Evolutionary conservation across 2,329 filamentous ascomycete species (phyloP), one percentile per base, ranked within the genome.

Genomic region (Paramyrothecium sp.): DNA sequence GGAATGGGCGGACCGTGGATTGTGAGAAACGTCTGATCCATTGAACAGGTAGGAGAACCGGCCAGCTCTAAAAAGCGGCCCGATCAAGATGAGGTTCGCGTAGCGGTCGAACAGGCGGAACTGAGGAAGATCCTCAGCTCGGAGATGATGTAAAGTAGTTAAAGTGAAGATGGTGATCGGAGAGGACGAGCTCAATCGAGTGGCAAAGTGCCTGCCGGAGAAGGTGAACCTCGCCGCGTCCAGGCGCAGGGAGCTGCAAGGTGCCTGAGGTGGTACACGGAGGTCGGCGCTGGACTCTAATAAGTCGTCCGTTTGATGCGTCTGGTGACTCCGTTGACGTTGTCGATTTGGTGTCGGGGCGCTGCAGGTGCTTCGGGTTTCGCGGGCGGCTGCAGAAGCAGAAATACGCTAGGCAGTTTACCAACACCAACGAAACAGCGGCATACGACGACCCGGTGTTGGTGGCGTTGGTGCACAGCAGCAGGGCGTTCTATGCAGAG

Each of bases 21-120:
- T 64, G 91, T 92, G 77, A 96, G 95, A 76, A 96, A 96, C 33
- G 91, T 95, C 64, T 89, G 89, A 75, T 93, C 90, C 90, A 91
- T 91, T 51, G 55, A 53, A 56, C 51, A 58, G 17, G 57, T 49
- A 56, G 52, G 57, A 46, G 61, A 58, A 60, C 56, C 58, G 58
- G 57, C 57, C 38, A 44, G 38, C 38, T 44, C 38, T 44, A 44
- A n/a, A 33, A 20, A 51, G 38, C 33, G 38, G 20, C 55, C 53
- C 55, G 54, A 52, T 34, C 55, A 58, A 50, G 52, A 51, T 51
- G 61, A 59, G 56, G 58, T 62, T 61, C 54, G 54, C 52, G 52
- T 44, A 30, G 26, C 26, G 26, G 5, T 44, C 13, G 13, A 19
- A 19, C 13, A 44, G n/a, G n/a, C 38, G 17, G 20, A 50, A 22